Evolutionary conservation across 306 rosid genomes (phyloP), one percentile per base, ranked within the genome.

Genomic region (Acacia confusa): DNA sequence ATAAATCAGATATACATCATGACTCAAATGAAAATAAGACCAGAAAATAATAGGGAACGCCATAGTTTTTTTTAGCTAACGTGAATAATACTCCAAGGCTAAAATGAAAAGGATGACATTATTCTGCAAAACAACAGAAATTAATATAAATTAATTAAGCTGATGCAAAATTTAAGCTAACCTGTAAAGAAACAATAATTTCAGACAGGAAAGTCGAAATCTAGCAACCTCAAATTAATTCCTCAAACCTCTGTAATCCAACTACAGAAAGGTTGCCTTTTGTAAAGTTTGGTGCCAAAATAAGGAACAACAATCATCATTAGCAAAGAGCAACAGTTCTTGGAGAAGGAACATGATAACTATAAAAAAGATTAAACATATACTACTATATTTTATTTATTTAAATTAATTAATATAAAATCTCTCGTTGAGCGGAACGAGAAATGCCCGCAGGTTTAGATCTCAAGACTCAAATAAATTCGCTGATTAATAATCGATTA

Each of bases 141-240:
- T 44, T 44, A 64, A 9, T 27, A 61, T 19, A 25, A 61, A 15
- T 24, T 47, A 14, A 61, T 25, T 11, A 43, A 47, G 38, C 27
- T 14, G 58, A 66, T 32, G 50, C 67, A 30, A 19, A 44, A 70
- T 40, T 47, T 61, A 70, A 38, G 61, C 30, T 11, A 61, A 47
- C 45, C 27, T 27, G 48, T 48, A 1, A 77, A 82, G 78, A 71
- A 77, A 77, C 1, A 7, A 82, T 61, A 19, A 82, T 77, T 77
- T 77, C 30, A 50, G 79, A 27, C 78, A 36, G 72, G 79, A 58
- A 82, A 61, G 61, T 57, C 28, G 78, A 61, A 6, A 30, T 20
- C 24, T 38, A 72, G 74, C 75, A 48, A 25, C 68, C 75, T 57
- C 15, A 8, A 76, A 30, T 14, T 19, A 43, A n/a, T 8, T 9